Conservation (phyloP, 2,329 filamentous ascomycete genomes). For the Xylaria sp. region DNA sequence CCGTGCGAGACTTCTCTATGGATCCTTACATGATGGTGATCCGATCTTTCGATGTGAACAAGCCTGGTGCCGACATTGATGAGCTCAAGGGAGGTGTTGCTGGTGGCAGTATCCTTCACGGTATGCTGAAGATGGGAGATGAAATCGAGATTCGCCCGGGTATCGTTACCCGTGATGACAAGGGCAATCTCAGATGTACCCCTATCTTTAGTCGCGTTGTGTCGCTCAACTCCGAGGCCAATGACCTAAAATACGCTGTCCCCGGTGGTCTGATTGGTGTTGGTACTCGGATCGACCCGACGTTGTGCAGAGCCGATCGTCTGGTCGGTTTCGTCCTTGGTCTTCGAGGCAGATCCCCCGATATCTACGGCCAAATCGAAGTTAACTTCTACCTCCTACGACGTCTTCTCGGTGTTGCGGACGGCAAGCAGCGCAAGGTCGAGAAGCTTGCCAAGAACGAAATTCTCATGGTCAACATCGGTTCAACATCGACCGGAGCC, state of each 20-base stretch:
- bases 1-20: slow-evolving; percentile 87
- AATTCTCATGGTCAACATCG: slow-evolving; percentile 99
- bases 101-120: slow-evolving; percentile 95
- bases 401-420: slow-evolving; percentile 92
- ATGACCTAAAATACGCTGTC: slow-evolving; percentile 98
- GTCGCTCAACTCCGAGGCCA: slow-evolving; percentile 95
- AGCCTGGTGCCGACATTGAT: slow-evolving; percentile 98
- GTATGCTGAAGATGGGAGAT: slow-evolving; percentile 95
- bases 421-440: slow-evolving; percentile 99
- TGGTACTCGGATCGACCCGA: slow-evolving; percentile 96
- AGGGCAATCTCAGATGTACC: slow-evolving; percentile 93
- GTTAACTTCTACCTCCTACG: slow-evolving; percentile 99
- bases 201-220: slow-evolving; percentile 97
- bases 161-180: slow-evolving; percentile 95
- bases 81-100: slow-evolving; percentile 99
- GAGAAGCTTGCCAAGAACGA: slow-evolving; percentile 98
- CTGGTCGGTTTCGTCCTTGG: slow-evolving; percentile 97
- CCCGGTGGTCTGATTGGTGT: slow-evolving; percentile 98
- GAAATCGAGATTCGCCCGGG: slow-evolving; percentile 99
- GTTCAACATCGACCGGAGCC: slow-evolving; percentile 94
- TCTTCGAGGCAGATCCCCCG: slow-evolving; percentile 90
- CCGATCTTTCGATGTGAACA: slow-evolving; percentile 99
- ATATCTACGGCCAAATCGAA: slow-evolving; percentile 98
- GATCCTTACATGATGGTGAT: slow-evolving; percentile 99
- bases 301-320: slow-evolving; percentile 98